Conservation (phyloP, 2,329 filamentous ascomycete genomes). For the Trichoderma sp. region DNA sequence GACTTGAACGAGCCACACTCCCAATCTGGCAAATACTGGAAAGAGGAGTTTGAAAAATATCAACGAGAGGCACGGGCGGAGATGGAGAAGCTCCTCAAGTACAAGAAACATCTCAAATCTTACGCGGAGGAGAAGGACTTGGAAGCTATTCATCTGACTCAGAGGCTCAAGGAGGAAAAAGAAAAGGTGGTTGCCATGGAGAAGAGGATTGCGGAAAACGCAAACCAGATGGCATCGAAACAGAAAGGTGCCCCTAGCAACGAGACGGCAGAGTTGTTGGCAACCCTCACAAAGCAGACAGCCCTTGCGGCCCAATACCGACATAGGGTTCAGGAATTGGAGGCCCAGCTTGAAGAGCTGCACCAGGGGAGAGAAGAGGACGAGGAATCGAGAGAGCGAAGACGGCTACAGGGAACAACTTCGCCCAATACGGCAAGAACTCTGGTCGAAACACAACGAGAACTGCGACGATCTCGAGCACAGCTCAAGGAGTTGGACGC, state of each 20-base stretch:
- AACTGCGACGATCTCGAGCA: constrained; percentile 52
- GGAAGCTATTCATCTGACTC: constrained; percentile 63
- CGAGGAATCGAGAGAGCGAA: constrained; percentile 13
- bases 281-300: constrained; percentile 57
- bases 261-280: constrained; percentile 47
- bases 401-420: constrained; percentile 37
- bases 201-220: constrained; percentile 56
- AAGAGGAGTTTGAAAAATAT: constrained; percentile 71
- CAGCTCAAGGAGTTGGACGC: constrained; percentile 52
- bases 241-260: constrained; percentile 36
- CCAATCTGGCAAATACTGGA: constrained; percentile 76
- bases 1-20: constrained; percentile 73
- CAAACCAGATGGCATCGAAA: constrained; percentile 49
- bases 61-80: constrained; percentile 68
- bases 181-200: constrained; percentile 64
- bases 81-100: constrained; percentile 73
- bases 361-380: constrained; percentile 37
- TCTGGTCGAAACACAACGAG: constrained; percentile 50
- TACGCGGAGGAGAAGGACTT: constrained; percentile 75
- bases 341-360: constrained; percentile 45
- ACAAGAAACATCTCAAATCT: constrained; percentile 75
- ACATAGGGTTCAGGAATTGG: constrained; percentile 57
- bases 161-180: constrained; percentile 66
- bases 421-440: constrained; percentile 52
- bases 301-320: constrained; percentile 56